Conservation (phyloP, 257 asterid genomes). For the Solanum phureja region DNA sequence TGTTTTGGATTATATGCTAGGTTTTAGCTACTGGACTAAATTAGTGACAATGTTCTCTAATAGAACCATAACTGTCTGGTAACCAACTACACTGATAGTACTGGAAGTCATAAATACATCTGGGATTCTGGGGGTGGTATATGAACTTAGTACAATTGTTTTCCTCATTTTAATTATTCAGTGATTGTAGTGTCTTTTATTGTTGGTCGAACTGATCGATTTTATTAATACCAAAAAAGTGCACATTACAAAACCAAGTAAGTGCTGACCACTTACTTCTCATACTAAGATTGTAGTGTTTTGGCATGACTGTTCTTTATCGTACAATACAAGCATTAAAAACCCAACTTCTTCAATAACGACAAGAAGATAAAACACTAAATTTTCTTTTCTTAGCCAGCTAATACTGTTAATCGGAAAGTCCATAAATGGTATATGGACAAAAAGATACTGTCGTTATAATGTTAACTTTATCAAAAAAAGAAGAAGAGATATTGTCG, state of each 20-base stretch:
- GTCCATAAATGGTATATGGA: neutral
- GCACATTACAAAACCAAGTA: neutral
- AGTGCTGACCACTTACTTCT: neutral
- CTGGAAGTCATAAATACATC: neutral
- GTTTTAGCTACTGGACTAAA: neutral
- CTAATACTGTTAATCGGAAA: neutral
- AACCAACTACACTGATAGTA: neutral
- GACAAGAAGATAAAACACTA: neutral
- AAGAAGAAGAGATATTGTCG: neutral
- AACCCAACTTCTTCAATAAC: neutral
- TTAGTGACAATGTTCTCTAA: neutral
- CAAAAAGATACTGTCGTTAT: neutral
- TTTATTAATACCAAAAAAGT: neutral
- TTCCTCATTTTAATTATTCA: neutral
- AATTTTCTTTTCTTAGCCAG: neutral
- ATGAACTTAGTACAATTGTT: neutral
- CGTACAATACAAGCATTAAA: neutral
- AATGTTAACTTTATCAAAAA: neutral
- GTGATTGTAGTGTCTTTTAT: neutral
- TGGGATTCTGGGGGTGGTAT: neutral
- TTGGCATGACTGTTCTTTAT: neutral
- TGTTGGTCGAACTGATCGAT: neutral
- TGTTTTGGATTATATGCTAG: neutral
- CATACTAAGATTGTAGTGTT: neutral
- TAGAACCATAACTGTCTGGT: neutral